These are phyloP conservation scores for Spergularia bocconei DNA, from an alignment of 148 eudicot genomes.

Conservation along the genomic window DNA sequence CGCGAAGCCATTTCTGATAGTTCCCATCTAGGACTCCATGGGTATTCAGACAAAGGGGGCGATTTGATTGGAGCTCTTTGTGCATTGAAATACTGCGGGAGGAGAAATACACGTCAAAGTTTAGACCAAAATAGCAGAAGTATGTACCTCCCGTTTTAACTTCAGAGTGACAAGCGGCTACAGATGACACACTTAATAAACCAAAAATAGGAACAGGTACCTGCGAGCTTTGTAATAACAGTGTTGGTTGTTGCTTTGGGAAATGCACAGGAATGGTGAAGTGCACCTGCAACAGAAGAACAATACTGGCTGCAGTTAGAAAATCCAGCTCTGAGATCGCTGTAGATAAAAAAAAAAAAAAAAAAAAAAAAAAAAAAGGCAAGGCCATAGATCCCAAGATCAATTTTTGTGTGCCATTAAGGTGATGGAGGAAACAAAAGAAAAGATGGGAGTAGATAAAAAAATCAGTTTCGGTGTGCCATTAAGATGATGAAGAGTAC, in stretches of 20 bases:
- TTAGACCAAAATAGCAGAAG: not conserved
- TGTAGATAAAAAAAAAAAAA: too few relatives aligned
- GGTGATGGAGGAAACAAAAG: too few relatives aligned
- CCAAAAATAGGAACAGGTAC: constrained; percentile 27
- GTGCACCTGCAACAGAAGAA: constrained; percentile 56
- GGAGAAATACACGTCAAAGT: not conserved
- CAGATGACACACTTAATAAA: not conserved
- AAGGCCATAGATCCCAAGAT: not conserved
- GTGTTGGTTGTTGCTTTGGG: constrained; percentile 74
- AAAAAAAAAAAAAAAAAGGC: not conserved
- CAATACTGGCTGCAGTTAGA: not conserved
- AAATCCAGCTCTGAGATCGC: not conserved
- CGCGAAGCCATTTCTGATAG: constrained; percentile 75
- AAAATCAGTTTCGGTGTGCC: too few relatives aligned
- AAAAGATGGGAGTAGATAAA: too few relatives aligned
- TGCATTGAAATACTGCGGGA: constrained; percentile 57
- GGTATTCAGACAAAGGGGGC: constrained; percentile 52
- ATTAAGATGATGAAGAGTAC: too few relatives aligned
- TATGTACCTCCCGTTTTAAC: not conserved
- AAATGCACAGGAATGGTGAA: constrained; percentile 67
- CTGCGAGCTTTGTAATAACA: constrained; percentile 88
- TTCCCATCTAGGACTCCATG: constrained; percentile 99
- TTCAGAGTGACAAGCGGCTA: not conserved
- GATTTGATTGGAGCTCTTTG: constrained; percentile 62
- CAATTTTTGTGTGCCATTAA: not conserved